These are phyloP conservation scores for Syncephalastrum sp. DNA, from an alignment of 371 early-diverging fungal species.

Conservation along the genomic window DNA sequence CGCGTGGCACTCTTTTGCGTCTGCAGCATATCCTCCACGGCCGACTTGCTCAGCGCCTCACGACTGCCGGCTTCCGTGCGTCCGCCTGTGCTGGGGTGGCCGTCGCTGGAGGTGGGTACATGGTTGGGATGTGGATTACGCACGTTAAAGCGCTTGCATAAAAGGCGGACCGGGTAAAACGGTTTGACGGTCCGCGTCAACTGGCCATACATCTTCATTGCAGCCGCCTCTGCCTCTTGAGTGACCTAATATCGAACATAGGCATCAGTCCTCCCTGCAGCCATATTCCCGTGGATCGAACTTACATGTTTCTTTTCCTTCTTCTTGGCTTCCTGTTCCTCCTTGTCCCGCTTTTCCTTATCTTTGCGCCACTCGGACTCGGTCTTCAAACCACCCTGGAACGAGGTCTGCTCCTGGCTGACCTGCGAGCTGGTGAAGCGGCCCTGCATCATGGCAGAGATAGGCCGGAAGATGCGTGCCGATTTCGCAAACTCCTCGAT, in stretches of 20 bases:
- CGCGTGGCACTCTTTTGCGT: slow-evolving; percentile 13
- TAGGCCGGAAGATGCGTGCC: slow-evolving; percentile 78
- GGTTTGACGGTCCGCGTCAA: slow-evolving; percentile 63
- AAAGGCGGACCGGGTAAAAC: slow-evolving; percentile 68
- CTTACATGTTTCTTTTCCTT: slow-evolving; percentile 19
- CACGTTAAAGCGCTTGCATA: slow-evolving; percentile 85
- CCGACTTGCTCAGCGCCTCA: slow-evolving; percentile 55
- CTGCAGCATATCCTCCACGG: slow-evolving; percentile 62
- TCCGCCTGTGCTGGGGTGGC: background rate
- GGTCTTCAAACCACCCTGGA: slow-evolving; percentile 56
- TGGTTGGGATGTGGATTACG: slow-evolving; percentile 71
- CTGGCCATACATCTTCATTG: slow-evolving; percentile 74
- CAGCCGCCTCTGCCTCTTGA: slow-evolving; percentile 65
- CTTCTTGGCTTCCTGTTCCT: slow-evolving; percentile 2
- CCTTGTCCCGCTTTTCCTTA: slow-evolving; percentile 29
- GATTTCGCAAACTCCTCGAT: slow-evolving; percentile 80
- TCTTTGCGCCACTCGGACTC: slow-evolving; percentile 46
- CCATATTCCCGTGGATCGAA: background rate
- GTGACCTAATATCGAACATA: slow-evolving; percentile 26
- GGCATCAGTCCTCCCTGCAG: background rate
- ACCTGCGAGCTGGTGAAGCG: slow-evolving; percentile 69
- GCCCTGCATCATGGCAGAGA: slow-evolving; percentile 76
- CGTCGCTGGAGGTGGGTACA: slow-evolving; percentile 31
- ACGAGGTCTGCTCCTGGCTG: slow-evolving; percentile 27
- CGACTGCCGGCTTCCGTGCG: slow-evolving; percentile 38